These are phyloP conservation scores for Oenanthe javanica DNA, from an alignment of 140 eudicot species.

Conservation along the genomic window DNA sequence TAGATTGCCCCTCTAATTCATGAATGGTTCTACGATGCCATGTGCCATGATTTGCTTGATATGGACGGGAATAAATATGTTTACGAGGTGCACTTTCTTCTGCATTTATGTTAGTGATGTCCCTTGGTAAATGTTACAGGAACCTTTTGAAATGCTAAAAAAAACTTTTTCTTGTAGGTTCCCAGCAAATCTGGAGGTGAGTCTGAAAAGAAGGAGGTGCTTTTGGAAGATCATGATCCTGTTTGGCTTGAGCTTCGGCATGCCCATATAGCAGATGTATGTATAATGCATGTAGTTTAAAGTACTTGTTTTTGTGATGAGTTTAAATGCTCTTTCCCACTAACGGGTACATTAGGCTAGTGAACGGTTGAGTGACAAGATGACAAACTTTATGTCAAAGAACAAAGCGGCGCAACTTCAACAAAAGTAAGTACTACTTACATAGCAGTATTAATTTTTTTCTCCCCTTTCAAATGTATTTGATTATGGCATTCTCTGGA, in stretches of 20 bases:
- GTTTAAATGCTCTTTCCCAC: constrained; percentile 15
- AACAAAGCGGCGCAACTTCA: constrained; percentile 94
- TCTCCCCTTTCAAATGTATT: not conserved
- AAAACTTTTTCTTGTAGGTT: constrained; percentile 30
- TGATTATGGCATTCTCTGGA: not conserved
- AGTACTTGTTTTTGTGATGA: constrained; percentile 8
- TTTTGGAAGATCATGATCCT: constrained; percentile 80
- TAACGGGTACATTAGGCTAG: constrained; percentile 64
- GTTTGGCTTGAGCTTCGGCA: constrained; percentile 95
- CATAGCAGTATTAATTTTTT: not conserved
- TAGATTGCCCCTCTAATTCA: constrained; percentile 97
- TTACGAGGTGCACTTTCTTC: constrained; percentile 49
- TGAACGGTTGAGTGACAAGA: constrained; percentile 69
- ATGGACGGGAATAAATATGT: constrained; percentile 89
- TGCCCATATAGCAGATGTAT: constrained; percentile 90
- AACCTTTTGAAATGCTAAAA: constrained; percentile 13
- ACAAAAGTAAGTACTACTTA: constrained; percentile 51
- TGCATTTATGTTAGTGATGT: not conserved
- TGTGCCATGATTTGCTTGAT: constrained; percentile 92
- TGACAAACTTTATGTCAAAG: constrained; percentile 65
- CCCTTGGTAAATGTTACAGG: not conserved
- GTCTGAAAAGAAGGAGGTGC: constrained; percentile 74
- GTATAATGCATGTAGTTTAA: constrained; percentile 16
- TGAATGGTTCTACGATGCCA: constrained; percentile 99
- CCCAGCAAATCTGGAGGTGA: constrained; percentile 81